Evolutionary conservation across 2,329 filamentous ascomycete genomes (phyloP).

Genomic region (Clonostachys solani): DNA sequence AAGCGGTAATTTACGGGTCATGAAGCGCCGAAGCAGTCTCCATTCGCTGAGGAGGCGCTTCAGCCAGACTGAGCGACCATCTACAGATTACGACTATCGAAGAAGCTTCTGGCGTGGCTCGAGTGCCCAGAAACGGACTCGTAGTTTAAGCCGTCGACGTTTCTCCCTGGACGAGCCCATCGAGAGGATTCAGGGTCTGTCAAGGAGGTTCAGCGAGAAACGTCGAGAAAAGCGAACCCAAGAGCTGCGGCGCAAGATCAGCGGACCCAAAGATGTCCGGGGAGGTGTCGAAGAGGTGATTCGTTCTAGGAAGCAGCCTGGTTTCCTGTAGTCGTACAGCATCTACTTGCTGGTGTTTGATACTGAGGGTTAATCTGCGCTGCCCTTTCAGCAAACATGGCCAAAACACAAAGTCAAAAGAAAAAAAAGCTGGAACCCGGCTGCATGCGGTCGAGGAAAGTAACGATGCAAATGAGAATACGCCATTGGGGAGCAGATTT

Average conservation of each 20-base stretch:
- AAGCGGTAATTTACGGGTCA: conserved; percentile 56
- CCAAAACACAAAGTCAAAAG: background rate
- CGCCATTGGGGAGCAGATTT: too few relatives aligned
- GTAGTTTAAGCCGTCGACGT: conserved; percentile 17
- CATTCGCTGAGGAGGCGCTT: conserved; percentile 29
- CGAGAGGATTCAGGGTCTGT: conserved; percentile 48
- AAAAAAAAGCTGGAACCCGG: too few relatives aligned
- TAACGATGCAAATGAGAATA: too few relatives aligned
- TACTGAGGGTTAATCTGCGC: background rate
- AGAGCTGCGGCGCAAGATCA: conserved; percentile 57
- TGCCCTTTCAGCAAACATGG: background rate
- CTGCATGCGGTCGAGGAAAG: background rate
- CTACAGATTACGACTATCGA: conserved; percentile 17
- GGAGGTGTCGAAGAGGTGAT: conserved; percentile 56
- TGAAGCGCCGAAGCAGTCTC: conserved; percentile 45
- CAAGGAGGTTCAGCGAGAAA: conserved; percentile 52
- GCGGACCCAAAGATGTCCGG: conserved; percentile 51
- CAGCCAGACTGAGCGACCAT: conserved; percentile 22
- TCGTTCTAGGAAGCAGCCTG: conserved; percentile 25
- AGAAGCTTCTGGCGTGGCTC: conserved; percentile 24
- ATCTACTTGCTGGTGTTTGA: background rate
- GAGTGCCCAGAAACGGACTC: conserved; percentile 15
- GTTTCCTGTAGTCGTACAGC: background rate
- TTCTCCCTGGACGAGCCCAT: conserved; percentile 41
- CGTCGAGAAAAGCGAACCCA: conserved; percentile 54